A percentile compares a stretch with the other conserved stretches of the same genome.
phyloP scores from a whole-genome alignment of 495 filamentous ascomycete genomes.

The Neurospora sp. region DNA sequence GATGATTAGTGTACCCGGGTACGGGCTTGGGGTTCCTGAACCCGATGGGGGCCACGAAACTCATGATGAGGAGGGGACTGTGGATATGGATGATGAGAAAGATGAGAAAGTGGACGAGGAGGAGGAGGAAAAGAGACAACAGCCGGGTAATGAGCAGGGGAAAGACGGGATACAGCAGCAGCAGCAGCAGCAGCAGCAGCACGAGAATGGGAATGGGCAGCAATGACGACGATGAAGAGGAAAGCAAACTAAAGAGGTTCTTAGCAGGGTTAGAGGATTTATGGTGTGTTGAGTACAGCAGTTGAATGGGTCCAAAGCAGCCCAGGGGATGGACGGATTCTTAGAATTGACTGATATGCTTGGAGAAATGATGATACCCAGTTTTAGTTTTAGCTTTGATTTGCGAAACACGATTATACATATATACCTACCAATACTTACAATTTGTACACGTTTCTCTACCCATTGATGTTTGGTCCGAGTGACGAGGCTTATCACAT shows the following conservation, averaged over 20 bases:
- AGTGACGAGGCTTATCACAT: too few species aligned
- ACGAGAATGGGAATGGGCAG: neutral
- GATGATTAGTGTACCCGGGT: neutral
- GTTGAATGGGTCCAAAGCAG: neutral
- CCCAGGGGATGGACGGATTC: neutral
- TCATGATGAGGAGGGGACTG: too few species aligned
- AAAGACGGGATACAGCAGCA: too few species aligned
- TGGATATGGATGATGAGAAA: neutral
- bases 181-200: too few species aligned
- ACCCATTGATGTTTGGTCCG: too few species aligned
- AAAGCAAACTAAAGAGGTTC: too few species aligned
- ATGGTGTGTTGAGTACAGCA: neutral
- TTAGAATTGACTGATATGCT: neutral
- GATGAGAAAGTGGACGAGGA: neutral
- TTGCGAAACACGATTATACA: neutral
- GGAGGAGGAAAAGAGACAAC: too few species aligned
- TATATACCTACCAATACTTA: neutral
- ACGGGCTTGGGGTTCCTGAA: neutral
- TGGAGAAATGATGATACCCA: neutral
- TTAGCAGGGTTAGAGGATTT: too few species aligned
- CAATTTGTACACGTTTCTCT: neutral
- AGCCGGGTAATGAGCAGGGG: too few species aligned
- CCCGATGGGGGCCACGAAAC: too few species aligned
- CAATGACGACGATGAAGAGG: neutral
- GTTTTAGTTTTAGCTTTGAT: neutral